Base-by-base conservation (phyloP, 1,284 basidiomycete species). In the Microbotryomycetes sp. region DNA sequence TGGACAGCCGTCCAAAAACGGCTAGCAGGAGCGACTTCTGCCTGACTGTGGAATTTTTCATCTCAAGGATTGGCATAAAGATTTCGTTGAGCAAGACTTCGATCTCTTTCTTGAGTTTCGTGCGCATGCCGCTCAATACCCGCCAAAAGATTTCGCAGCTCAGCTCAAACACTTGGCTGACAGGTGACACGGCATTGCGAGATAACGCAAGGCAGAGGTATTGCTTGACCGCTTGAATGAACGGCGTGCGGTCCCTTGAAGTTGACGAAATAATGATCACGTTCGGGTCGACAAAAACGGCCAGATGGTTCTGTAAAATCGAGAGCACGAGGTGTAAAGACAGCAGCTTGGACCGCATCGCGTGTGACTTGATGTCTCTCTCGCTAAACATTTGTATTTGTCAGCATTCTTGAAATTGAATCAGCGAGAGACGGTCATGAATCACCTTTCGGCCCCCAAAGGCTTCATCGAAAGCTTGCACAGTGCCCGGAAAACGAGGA, bases 61-160 rank as follows among this genome's bases (percentile, higher is more conserved):
- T 97, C 78, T 99, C 96, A 54, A 99, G 79, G 56, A 99, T 97
- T 2, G 96, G 96, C 61, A 99, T 85, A 79, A 98, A 99, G 71
- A 99, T 99, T 74, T 99, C 96, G 73, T 97, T 96, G 58, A 99
- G 77, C 31, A 99, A 80, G 45, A 99, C 93, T 76, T 97, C 96
- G 66, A 98, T 97, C 78, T 99, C 97, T 88, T 97, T 97, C 90
- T 99, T 99, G 65, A 99, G 82, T 78, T 91, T 96, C 29, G 91
- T 91, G 30, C 96, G 83, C 85, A 99, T 87, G 5, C 90, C 90
- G 54, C 87, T 84, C 24, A 99, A 77, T 51, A 97, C 88, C 69
- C 90, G 85, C 92, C 94, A 98, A 76, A 98, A 98, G 69, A 98
- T 97, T 78, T 98, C 96, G 58, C 97, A 93, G 71, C 90, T 91